phyloP scores from a whole-genome alignment of 1,284 basidiomycete genomes.

The Ganoderma resinaceum region DNA sequence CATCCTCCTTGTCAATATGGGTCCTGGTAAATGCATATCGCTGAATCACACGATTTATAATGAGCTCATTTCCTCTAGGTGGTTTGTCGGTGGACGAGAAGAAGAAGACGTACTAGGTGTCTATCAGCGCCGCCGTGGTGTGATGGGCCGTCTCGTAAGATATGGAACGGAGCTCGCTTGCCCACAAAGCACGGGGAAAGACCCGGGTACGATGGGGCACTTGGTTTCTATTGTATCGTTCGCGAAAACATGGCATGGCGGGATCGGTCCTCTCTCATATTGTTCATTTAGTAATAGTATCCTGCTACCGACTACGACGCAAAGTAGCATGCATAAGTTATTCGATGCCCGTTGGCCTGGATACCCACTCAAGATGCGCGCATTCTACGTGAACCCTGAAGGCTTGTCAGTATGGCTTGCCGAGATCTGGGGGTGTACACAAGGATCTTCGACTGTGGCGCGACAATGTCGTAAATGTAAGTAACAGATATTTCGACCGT shows the following conservation, averaged over 20 bases:
- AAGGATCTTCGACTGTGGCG: background rate
- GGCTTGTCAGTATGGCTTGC: background rate
- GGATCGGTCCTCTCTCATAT: conserved; percentile 18
- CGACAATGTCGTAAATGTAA: background rate
- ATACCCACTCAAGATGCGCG: background rate
- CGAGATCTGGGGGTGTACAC: conserved; percentile 8
- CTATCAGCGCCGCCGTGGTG: conserved; percentile 6
- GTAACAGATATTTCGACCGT: background rate
- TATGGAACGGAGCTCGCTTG: conserved; percentile 13
- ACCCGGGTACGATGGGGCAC: conserved; percentile 24
- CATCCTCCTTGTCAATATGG: conserved; percentile 97
- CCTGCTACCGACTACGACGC: conserved; percentile 13
- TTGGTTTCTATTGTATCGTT: conserved; percentile 31
- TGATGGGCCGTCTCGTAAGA: conserved; percentile 2
- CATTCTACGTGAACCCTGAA: background rate
- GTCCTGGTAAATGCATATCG: conserved; percentile 70
- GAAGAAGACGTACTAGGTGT: conserved; percentile 86
- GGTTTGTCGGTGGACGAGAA: conserved; percentile 99
- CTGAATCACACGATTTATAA: background rate
- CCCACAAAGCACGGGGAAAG: conserved; percentile 11
- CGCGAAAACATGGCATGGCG: conserved; percentile 25
- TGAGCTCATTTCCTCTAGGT: conserved; percentile 49
- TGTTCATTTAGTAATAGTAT: conserved; percentile 28
- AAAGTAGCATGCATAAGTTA: background rate
- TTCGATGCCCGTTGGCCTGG: background rate